These are phyloP conservation scores for Fusarium austroafricanum DNA, from an alignment of 2,329 filamentous ascomycete genomes.

Conservation along the genomic window DNA sequence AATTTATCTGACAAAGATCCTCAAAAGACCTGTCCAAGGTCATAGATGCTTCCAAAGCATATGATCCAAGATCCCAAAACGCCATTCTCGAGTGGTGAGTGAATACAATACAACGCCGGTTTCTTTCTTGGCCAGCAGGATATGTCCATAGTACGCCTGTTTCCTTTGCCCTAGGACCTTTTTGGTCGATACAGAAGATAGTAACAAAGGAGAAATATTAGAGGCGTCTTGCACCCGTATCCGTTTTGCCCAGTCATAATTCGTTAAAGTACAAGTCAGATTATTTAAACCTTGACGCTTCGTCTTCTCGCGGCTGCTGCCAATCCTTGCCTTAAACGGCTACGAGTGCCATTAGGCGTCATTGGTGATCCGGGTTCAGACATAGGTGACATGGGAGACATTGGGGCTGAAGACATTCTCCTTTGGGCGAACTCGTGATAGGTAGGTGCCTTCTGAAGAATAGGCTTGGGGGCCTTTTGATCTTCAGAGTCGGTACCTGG, in stretches of 20 bases:
- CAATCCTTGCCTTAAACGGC: conserved; percentile 41
- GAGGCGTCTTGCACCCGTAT: conserved; percentile 37
- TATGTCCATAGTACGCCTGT: conserved; percentile 33
- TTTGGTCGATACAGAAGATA: conserved; percentile 36
- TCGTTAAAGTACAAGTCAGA: conserved; percentile 36
- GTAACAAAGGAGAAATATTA: conserved; percentile 33
- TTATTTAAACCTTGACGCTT: conserved; percentile 53
- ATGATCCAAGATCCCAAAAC: conserved; percentile 34
- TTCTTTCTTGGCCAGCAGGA: conserved; percentile 36
- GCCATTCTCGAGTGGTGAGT: conserved; percentile 39
- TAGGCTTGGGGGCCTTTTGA: conserved; percentile 34
- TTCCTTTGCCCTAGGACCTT: conserved; percentile 26
- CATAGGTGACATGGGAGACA: conserved; percentile 47
- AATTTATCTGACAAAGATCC: conserved; percentile 39
- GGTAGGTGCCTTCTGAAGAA: conserved; percentile 51
- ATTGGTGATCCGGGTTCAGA: conserved; percentile 44
- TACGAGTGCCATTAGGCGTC: conserved; percentile 44
- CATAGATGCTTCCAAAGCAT: conserved; percentile 38
- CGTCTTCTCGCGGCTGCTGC: conserved; percentile 50
- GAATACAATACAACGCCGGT: conserved; percentile 37
- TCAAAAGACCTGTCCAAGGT: conserved; percentile 41
- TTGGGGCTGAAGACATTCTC: conserved; percentile 47
- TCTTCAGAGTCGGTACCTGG: conserved; percentile 39
- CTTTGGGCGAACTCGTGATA: conserved; percentile 63
- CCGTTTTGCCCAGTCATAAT: conserved; percentile 41